phyloP scores from a whole-genome alignment of 176 grass and related monocot genomes.

The Alopecurus myosuroides region DNA sequence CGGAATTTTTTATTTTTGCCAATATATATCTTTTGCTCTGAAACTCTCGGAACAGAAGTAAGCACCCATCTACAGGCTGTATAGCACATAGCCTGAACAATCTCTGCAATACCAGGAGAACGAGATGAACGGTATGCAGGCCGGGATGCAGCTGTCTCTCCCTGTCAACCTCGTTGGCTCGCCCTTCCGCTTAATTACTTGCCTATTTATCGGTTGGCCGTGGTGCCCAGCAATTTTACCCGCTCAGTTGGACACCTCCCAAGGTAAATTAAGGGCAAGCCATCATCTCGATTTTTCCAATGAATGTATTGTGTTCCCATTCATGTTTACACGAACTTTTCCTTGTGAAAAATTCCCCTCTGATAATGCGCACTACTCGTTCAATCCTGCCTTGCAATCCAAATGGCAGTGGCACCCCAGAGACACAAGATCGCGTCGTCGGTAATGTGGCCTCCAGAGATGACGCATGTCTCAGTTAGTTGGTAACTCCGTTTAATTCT shows the following conservation, averaged over 20 bases:
- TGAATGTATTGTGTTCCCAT: background rate
- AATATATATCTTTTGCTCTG: too few species aligned
- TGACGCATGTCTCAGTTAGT: background rate
- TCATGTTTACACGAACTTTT: background rate
- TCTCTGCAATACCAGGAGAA: background rate
- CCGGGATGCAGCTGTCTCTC: background rate
- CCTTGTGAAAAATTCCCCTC: background rate
- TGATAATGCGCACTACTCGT: background rate
- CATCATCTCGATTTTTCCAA: background rate
- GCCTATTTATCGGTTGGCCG: background rate
- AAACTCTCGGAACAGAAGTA: background rate
- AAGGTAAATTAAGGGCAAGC: conserved; percentile 8
- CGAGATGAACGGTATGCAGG: background rate
- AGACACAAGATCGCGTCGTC: background rate
- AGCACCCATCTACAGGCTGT: background rate
- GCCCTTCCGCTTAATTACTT: too few species aligned
- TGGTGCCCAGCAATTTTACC: background rate
- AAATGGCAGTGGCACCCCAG: background rate
- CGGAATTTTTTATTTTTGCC: too few species aligned
- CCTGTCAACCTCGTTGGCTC: background rate
- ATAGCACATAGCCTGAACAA: background rate
- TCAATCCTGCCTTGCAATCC: background rate
- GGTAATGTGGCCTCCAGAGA: background rate
- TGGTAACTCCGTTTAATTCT: background rate
- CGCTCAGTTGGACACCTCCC: conserved; percentile 20